phyloP scores from a whole-genome alignment of 805 yeast species.

The Hanseniaspora mollemarum region DNA sequence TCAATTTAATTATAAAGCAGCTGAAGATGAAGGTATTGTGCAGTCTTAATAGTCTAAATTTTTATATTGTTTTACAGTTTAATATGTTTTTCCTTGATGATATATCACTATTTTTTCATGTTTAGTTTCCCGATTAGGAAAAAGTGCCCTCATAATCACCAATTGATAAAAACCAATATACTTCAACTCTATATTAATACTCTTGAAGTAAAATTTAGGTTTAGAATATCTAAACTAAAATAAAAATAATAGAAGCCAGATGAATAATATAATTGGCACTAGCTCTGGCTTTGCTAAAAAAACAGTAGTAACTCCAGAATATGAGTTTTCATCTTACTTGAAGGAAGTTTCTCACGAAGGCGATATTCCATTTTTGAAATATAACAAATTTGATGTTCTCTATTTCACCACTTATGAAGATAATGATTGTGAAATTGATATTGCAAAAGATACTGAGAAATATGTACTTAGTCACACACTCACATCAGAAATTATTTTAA shows the following conservation, averaged over 20 bases:
- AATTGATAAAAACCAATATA: no score
- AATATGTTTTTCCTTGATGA: no score
- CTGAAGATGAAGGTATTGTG: conserved; percentile 11
- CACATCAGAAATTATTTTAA: not conserved
- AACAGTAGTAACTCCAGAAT: not conserved
- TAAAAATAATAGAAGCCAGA: no score
- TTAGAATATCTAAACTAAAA: not conserved
- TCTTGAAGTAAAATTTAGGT: no score
- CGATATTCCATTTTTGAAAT: not conserved
- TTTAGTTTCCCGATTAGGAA: no score
- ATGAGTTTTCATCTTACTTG: not conserved
- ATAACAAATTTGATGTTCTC: not conserved
- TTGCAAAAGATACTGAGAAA: not conserved
- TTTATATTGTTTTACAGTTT: not conserved
- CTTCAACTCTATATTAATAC: no score
- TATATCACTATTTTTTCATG: no score
- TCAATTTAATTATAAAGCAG: conserved; percentile 50
- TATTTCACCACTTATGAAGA: not conserved
- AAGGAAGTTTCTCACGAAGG: not conserved
- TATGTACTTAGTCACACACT: not conserved
- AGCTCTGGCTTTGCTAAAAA: not conserved
- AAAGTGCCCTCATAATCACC: no score
- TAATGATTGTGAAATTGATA: not conserved
- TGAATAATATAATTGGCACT: not conserved
- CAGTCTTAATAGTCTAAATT: not conserved